These are phyloP conservation scores for Candida succiphila DNA, from an alignment of 805 yeast genomes.

Conservation along the genomic window DNA sequence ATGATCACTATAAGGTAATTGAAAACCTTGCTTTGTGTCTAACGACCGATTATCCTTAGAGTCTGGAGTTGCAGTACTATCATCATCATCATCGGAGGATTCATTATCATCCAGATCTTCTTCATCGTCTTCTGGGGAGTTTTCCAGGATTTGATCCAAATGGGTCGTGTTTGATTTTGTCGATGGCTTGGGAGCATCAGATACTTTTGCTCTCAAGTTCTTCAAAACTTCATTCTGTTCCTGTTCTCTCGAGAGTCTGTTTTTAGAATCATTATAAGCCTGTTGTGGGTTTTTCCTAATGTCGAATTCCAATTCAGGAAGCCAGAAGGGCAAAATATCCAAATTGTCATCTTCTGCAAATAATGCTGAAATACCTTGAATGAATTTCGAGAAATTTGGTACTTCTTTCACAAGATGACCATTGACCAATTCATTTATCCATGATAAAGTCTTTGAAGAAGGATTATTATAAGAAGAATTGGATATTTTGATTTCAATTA, in stretches of 20 bases:
- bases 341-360: slow-evolving; percentile 85
- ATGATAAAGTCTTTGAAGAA: slow-evolving; percentile 36
- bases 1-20: background rate
- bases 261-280: slow-evolving; percentile 59
- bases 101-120: slow-evolving; percentile 49
- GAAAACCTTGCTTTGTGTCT: background rate
- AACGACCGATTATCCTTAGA: too few species aligned
- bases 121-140: slow-evolving; percentile 22
- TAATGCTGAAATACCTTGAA: slow-evolving; percentile 86
- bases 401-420: slow-evolving; percentile 86
- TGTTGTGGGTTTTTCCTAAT: slow-evolving; percentile 71
- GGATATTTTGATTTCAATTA: slow-evolving; percentile 69
- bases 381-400: slow-evolving; percentile 85
- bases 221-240: slow-evolving; percentile 27
- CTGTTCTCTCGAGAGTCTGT: slow-evolving; percentile 37
- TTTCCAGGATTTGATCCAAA: slow-evolving; percentile 22
- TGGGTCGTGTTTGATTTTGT: slow-evolving; percentile 16
- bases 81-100: slow-evolving; percentile 29
- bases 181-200: slow-evolving; percentile 26
- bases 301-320: slow-evolving; percentile 78
- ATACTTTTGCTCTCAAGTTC: slow-evolving; percentile 29
- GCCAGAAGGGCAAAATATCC: slow-evolving; percentile 90
- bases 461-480: slow-evolving; percentile 39
- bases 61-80: background rate
- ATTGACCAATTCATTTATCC: slow-evolving; percentile 83